A percentile compares a stretch with the other conserved stretches of the same genome.
phyloP scores from a whole-genome alignment of 2,329 filamentous ascomycete genomes.

The Tolypocladium sp. region DNA sequence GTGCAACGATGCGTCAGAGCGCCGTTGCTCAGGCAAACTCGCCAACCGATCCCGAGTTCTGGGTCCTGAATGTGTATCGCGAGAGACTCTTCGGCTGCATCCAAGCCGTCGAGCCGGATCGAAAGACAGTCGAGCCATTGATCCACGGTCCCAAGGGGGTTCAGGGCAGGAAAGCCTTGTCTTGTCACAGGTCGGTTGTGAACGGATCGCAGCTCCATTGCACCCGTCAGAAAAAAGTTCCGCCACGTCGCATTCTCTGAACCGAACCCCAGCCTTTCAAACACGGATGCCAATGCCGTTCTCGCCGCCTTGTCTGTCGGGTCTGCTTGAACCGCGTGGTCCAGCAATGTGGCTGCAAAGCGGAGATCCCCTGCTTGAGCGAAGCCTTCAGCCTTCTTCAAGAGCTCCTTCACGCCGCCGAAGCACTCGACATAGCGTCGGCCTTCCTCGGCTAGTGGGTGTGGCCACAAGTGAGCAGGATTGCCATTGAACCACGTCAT shows the following conservation, averaged over 20 bases:
- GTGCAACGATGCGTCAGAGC: conserved; percentile 1
- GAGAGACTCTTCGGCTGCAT: background rate
- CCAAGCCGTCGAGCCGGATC: background rate
- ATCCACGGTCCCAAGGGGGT: background rate
- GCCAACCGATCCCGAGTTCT: background rate
- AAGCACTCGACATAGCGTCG: conserved; percentile 25
- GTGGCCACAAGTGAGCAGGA: conserved; percentile 6
- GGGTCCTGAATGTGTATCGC: conserved; percentile 1
- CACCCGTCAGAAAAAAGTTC: conserved; percentile 26
- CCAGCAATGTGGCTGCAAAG: conserved; percentile 28
- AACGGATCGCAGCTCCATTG: conserved; percentile 13
- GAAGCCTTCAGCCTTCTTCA: conserved; percentile 18
- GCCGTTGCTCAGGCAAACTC: conserved; percentile 4
- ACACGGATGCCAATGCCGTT: conserved; percentile 18
- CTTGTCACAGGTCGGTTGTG: background rate
- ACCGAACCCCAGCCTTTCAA: conserved; percentile 23
- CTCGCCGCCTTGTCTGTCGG: conserved; percentile 10
- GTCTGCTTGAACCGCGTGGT: conserved; percentile 22
- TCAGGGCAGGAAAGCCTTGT: background rate
- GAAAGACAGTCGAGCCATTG: background rate
- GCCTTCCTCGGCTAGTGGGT: conserved; percentile 14
- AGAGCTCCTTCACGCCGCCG: conserved; percentile 22
- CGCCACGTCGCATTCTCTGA: conserved; percentile 30
- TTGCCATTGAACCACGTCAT: conserved; percentile 13
- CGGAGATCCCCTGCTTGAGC: conserved; percentile 20